A percentile compares a stretch with the other conserved stretches of the same genome.
These are phyloP conservation scores for Boeremia exigua DNA, from an alignment of 2,329 filamentous ascomycete species.

Conservation along the genomic window DNA sequence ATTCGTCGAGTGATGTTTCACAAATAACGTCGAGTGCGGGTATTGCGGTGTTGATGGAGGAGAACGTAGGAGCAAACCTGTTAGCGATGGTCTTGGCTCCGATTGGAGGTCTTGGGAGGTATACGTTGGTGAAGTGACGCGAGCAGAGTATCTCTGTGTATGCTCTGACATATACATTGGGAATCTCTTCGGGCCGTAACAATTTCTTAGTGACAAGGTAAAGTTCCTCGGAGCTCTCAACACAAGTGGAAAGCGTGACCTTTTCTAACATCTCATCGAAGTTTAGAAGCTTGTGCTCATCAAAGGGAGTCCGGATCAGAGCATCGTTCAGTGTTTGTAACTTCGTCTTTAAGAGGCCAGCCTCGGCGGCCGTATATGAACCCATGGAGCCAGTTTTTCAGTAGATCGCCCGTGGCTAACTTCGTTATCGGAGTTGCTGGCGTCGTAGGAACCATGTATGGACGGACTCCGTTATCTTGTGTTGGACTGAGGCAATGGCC, in stretches of 20 bases:
- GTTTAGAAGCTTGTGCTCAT: background rate
- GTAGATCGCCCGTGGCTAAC: background rate
- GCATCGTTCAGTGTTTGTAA: background rate
- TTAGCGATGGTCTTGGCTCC: background rate
- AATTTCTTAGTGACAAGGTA: background rate
- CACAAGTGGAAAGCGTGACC: background rate
- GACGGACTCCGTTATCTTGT: too few relatives aligned
- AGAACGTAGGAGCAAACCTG: background rate
- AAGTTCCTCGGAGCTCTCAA: background rate
- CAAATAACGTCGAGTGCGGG: background rate
- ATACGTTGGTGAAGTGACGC: background rate
- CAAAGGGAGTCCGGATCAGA: background rate
- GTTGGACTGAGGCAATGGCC: too few relatives aligned
- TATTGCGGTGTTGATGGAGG: background rate
- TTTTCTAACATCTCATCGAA: background rate
- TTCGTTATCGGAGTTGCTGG: too few relatives aligned
- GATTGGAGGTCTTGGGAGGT: background rate
- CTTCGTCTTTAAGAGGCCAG: background rate
- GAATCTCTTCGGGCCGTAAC: background rate
- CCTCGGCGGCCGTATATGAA: background rate
- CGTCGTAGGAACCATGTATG: too few relatives aligned
- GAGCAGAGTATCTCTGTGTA: background rate
- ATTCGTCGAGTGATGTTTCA: background rate
- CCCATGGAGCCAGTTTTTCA: background rate
- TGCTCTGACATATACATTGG: background rate